A percentile compares a stretch with the other conserved stretches of the same genome.
These are phyloP conservation scores for Phytophthora lateralis DNA, from an alignment of 352 stramenopile species.

Conservation along the genomic window DNA sequence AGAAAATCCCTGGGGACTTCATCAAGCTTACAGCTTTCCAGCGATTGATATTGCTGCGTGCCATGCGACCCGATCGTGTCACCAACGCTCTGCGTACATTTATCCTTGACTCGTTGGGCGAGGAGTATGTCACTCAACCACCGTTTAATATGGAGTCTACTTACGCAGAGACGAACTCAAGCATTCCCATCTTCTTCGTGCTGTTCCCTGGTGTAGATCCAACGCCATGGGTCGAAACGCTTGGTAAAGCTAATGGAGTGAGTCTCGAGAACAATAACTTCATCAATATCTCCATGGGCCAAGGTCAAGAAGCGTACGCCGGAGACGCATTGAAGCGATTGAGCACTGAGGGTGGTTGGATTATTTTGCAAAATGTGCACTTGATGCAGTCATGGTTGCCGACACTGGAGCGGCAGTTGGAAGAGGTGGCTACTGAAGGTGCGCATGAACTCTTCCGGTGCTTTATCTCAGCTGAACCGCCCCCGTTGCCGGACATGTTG, in stretches of 20 bases:
- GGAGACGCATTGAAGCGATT: conserved; percentile 91
- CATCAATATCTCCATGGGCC: conserved; percentile 95
- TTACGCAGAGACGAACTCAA: conserved; percentile 91
- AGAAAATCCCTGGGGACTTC: conserved; percentile 95
- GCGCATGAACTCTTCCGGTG: conserved; percentile 95
- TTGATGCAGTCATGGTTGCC: conserved; percentile 97
- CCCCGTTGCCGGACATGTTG: conserved; percentile 92
- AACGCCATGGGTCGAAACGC: conserved; percentile 94
- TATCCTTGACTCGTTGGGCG: conserved; percentile 88
- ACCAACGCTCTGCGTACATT: conserved; percentile 93
- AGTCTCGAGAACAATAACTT: conserved; percentile 94
- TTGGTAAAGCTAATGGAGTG: conserved; percentile 88
- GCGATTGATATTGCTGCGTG: conserved; percentile 90
- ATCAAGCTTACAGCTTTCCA: conserved; percentile 82
- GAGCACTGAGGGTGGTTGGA: conserved; percentile 93
- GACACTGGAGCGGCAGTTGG: conserved; percentile 92
- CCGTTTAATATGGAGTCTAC: conserved; percentile 93
- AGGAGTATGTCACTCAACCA: conserved; percentile 92
- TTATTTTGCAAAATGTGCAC: conserved; percentile 96
- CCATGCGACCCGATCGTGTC: conserved; percentile 94
- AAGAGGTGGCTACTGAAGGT: conserved; percentile 88
- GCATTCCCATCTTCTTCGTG: conserved; percentile 96
- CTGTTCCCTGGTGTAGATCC: conserved; percentile 95
- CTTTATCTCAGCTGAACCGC: conserved; percentile 95
- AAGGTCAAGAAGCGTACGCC: conserved; percentile 93